Conservation (phyloP, 2,329 filamentous ascomycete species). For the Cryphonectria naterciae region DNA sequence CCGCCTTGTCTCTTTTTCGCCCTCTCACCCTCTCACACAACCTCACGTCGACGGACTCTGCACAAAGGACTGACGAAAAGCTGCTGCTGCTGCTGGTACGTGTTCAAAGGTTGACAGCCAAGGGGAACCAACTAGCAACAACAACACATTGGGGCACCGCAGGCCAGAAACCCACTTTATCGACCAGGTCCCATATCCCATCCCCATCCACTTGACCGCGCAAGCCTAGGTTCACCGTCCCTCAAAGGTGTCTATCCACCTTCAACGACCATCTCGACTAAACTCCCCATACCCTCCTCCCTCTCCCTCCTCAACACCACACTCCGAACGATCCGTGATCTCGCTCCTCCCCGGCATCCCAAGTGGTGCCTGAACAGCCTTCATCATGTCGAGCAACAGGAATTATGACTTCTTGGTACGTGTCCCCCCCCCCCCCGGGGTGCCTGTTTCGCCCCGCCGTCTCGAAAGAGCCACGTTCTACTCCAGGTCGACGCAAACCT, state of each 20-base stretch:
- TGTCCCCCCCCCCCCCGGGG: slow-evolving; percentile 33
- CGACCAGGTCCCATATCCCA: not conserved
- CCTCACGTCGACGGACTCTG: not conserved
- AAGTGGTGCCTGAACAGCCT: slow-evolving; percentile 24
- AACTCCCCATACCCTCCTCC: not conserved
- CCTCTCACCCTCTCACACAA: not conserved
- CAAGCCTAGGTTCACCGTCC: slow-evolving; percentile 15
- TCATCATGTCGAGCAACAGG: slow-evolving; percentile 88
- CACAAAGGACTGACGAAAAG: not conserved
- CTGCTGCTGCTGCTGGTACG: not conserved
- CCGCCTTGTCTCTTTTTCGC: not conserved
- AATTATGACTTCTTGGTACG: slow-evolving; percentile 99
- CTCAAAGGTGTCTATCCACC: slow-evolving; percentile 3
- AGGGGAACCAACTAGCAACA: not conserved
- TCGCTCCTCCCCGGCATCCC: slow-evolving; percentile 18
- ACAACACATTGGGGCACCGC: not conserved
- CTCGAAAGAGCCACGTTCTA: slow-evolving; percentile 29
- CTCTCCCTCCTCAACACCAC: not conserved
- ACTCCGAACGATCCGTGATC: slow-evolving; percentile 17
- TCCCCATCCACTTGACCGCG: slow-evolving; percentile 11
- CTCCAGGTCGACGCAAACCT: not conserved
- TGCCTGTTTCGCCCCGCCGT: slow-evolving; percentile 16
- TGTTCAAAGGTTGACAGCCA: not conserved
- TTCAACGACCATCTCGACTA: slow-evolving; percentile 6
- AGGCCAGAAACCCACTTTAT: slow-evolving; percentile 7